Evolutionary conservation across 1,139 yeast species (phyloP).

Genomic region (Casaregolazyma suthepensis): DNA sequence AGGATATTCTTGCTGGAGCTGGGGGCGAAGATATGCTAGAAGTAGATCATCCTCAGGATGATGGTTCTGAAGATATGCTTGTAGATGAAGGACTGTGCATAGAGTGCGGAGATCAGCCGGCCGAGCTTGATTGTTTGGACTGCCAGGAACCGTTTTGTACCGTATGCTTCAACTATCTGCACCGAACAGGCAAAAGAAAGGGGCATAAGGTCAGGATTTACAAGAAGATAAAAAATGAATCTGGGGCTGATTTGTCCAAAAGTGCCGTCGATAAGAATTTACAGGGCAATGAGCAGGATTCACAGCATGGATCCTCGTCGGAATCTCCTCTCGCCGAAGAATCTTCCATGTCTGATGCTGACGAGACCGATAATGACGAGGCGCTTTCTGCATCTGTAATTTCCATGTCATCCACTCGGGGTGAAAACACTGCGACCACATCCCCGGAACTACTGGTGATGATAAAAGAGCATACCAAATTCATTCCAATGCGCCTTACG

Average conservation of each 20-base stretch:
- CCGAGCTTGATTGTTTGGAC: slow-evolving; percentile 48
- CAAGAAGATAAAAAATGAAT: slow-evolving; percentile 22
- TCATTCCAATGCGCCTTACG: slow-evolving; percentile 60
- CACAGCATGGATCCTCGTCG: slow-evolving; percentile 12
- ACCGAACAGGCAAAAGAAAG: slow-evolving; percentile 53
- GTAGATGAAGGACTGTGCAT: slow-evolving; percentile 39
- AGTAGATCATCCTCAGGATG: background rate
- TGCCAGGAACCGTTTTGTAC: slow-evolving; percentile 63
- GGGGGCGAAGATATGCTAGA: slow-evolving; percentile 15
- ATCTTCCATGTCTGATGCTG: slow-evolving; percentile 15
- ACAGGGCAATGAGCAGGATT: slow-evolving; percentile 12
- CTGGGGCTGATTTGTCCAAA: background rate
- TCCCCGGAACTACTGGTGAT: slow-evolving; percentile 24
- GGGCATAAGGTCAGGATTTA: slow-evolving; percentile 25
- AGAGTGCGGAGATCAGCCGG: slow-evolving; percentile 66
- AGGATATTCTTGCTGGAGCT: slow-evolving; percentile 24
- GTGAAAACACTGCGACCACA: slow-evolving; percentile 21
- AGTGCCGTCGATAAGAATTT: background rate
- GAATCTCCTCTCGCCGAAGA: slow-evolving; percentile 10
- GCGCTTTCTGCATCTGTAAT: slow-evolving; percentile 16
- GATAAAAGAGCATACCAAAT: slow-evolving; percentile 44
- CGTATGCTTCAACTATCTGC: slow-evolving; percentile 60
- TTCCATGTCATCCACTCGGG: slow-evolving; percentile 24
- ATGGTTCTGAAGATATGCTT: slow-evolving; percentile 7
- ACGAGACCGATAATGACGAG: slow-evolving; percentile 18